Conservation (phyloP, 2,329 filamentous ascomycete species). For the Lachnellula suecica region DNA sequence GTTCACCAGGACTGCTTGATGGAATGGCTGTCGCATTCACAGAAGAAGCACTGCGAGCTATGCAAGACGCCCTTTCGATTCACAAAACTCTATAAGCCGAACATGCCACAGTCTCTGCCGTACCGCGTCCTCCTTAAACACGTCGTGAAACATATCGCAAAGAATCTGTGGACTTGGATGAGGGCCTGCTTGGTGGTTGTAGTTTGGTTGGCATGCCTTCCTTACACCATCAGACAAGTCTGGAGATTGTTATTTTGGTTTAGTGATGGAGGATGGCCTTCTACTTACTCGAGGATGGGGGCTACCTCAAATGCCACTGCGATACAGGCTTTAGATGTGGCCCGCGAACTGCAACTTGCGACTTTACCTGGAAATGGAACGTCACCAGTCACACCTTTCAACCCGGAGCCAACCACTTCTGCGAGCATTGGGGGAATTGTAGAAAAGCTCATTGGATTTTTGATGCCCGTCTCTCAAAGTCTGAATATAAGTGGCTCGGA, state of each 20-base stretch:
- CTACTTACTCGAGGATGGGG: slow-evolving; percentile 13
- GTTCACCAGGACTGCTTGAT: slow-evolving; percentile 98
- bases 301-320: slow-evolving; percentile 15
- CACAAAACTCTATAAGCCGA: slow-evolving; percentile 92
- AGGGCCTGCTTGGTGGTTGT: slow-evolving; percentile 75
- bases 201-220: slow-evolving; percentile 87
- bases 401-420: slow-evolving; percentile 35
- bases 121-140: slow-evolving; percentile 78
- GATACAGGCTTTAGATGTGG: slow-evolving; percentile 22
- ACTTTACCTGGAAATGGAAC: slow-evolving; percentile 28
- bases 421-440: slow-evolving; percentile 37
- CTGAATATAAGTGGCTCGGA: slow-evolving; percentile 27
- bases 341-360: slow-evolving; percentile 25
- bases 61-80: slow-evolving; percentile 99
- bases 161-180: slow-evolving; percentile 74
- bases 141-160: slow-evolving; percentile 69
- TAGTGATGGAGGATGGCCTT: slow-evolving; percentile 34
- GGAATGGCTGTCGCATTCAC: slow-evolving; percentile 97
- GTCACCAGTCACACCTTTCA: slow-evolving; percentile 29
- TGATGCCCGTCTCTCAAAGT: slow-evolving; percentile 27
- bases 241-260: slow-evolving; percentile 94
- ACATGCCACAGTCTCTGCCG: slow-evolving; percentile 87
- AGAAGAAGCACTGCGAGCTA: slow-evolving; percentile 99
- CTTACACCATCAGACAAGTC: slow-evolving; percentile 85
- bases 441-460: slow-evolving; percentile 34